A percentile compares a stretch with the other conserved stretches of the same genome.
phyloP scores from a whole-genome alignment of 129 eudicot species.

The Flaveria trinervia region DNA sequence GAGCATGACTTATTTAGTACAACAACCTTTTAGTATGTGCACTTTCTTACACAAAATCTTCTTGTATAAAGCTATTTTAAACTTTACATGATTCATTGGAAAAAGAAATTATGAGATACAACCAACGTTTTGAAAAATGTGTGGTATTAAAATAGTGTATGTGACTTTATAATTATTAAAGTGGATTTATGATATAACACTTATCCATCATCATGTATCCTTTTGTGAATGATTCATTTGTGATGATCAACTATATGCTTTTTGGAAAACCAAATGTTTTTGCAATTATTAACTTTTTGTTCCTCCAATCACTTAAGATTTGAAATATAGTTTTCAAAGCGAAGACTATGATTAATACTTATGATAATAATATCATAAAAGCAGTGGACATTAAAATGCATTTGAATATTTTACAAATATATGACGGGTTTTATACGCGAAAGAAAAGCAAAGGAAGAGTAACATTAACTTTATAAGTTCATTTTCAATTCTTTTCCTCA shows the following conservation, averaged over 20 bases:
- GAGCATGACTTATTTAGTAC: no score
- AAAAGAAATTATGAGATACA: background rate
- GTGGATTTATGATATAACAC: background rate
- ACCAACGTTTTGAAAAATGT: background rate
- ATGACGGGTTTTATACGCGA: no score
- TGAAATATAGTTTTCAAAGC: background rate
- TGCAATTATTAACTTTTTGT: background rate
- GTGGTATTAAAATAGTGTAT: background rate
- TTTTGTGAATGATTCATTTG: conserved; percentile 8
- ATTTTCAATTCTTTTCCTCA: no score
- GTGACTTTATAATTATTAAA: conserved; percentile 3
- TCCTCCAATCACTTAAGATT: background rate
- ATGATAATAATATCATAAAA: background rate
- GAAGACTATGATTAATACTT: background rate
- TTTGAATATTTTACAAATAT: no score
- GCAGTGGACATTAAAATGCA: background rate
- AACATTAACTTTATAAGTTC: no score
- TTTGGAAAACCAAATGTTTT: background rate
- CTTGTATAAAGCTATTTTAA: background rate
- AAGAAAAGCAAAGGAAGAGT: no score
- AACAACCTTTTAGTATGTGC: no score
- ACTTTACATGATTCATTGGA: background rate
- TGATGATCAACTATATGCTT: background rate
- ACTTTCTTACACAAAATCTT: no score
- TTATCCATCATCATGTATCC: conserved; percentile 1